Evolutionary conservation across 1,284 basidiomycete genomes (phyloP).

Genomic region (Crepidotus sp.): DNA sequence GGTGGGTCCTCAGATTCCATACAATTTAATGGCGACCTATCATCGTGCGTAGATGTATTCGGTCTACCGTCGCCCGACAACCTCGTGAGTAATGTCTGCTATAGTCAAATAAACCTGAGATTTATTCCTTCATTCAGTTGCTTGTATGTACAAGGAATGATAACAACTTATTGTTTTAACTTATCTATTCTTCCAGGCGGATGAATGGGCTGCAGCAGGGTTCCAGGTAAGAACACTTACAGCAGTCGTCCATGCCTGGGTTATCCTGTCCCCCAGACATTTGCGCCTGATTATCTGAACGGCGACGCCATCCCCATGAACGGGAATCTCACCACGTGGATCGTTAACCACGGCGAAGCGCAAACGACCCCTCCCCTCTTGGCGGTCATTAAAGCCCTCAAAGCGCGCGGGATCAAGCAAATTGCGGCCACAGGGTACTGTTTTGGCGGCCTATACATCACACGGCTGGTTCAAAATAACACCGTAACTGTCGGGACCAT

Average conservation of each 20-base stretch:
- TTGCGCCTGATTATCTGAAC: slow-evolving; percentile 28
- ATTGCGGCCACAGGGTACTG: slow-evolving; percentile 26
- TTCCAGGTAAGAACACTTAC: slow-evolving; percentile 6
- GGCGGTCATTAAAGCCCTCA: slow-evolving; percentile 24
- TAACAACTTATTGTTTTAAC: background rate
- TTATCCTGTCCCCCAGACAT: slow-evolving; percentile 9
- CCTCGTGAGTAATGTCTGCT: background rate
- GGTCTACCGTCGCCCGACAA: slow-evolving; percentile 17
- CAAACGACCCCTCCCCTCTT: slow-evolving; percentile 24
- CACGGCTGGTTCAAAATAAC: slow-evolving; percentile 29
- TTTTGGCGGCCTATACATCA: slow-evolving; percentile 29
- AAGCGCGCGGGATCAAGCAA: slow-evolving; percentile 20
- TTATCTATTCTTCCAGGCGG: slow-evolving; percentile 7
- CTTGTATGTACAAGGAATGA: background rate
- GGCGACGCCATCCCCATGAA: slow-evolving; percentile 27
- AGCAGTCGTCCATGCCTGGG: background rate
- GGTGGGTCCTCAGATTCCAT: slow-evolving; percentile 1
- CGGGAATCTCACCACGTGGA: slow-evolving; percentile 20
- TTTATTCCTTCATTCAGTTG: background rate
- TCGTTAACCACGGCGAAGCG: slow-evolving; percentile 18
- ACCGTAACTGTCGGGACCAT: slow-evolving; percentile 26
- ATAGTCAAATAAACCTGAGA: background rate
- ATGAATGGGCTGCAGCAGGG: slow-evolving; percentile 16
- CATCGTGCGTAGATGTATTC: slow-evolving; percentile 12
- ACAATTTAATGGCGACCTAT: background rate